Percentiles rank a stretch among this genome's conserved stretches.
Evolutionary conservation across 2,329 filamentous ascomycete genomes (phyloP).

Genomic region (Sodiomyces alkalinus): DNA sequence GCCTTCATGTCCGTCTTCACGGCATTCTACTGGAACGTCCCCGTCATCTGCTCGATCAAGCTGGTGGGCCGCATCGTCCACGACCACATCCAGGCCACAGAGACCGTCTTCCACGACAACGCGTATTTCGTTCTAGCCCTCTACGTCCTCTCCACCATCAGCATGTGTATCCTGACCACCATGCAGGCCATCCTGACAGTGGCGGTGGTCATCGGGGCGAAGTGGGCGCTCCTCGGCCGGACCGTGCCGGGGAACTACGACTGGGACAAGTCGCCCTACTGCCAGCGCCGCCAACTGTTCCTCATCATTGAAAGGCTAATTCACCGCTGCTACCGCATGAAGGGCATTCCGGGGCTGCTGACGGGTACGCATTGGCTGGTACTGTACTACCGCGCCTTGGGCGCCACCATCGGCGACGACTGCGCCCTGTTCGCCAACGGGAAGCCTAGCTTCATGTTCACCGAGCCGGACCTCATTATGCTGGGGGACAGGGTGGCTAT

Average conservation of each 20-base stretch:
- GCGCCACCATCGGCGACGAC: constrained; percentile 36
- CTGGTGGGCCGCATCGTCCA: constrained; percentile 20
- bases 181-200: constrained; percentile 27
- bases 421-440: constrained; percentile 40
- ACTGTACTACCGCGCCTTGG: constrained; percentile 36
- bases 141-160: constrained; percentile 22
- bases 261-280: constrained; percentile 41
- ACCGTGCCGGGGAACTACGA: constrained; percentile 36
- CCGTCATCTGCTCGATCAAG: constrained; percentile 31
- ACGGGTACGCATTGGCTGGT: constrained; percentile 37
- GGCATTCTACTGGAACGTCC: constrained; percentile 34
- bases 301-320: constrained; percentile 34
- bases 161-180: constrained; percentile 26
- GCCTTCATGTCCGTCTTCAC: constrained; percentile 27
- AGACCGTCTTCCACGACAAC: constrained; percentile 4
- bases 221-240: constrained; percentile 36
- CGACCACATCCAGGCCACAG: constrained; percentile 9
- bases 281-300: constrained; percentile 42
- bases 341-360: constrained; percentile 35
- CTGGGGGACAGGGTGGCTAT: constrained; percentile 36
- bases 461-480: constrained; percentile 39
- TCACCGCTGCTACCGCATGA: constrained; percentile 30
- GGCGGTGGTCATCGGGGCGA: constrained; percentile 25
- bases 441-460: constrained; percentile 35
- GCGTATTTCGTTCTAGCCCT: constrained; percentile 20